These are phyloP conservation scores for Paratrypanosoma confusum DNA, from an alignment of 208 protist genomes.

Conservation along the genomic window DNA sequence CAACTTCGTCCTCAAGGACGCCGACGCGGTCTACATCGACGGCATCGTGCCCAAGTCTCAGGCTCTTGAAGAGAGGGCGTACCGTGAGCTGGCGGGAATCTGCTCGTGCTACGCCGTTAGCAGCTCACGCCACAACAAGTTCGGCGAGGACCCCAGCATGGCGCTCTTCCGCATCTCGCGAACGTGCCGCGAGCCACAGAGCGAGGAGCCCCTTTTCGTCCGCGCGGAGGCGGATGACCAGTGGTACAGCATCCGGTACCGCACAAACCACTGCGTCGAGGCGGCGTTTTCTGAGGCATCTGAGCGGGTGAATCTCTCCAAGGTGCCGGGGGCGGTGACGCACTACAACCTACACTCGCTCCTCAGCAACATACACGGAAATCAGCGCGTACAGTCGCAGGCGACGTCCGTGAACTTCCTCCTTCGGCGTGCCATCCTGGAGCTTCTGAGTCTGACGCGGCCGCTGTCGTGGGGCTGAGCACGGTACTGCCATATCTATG, in stretches of 20 bases:
- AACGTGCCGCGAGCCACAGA: constrained; percentile 16
- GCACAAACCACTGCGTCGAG: constrained; percentile 49
- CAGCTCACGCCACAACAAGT: constrained; percentile 72
- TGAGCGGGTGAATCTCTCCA: constrained; percentile 37
- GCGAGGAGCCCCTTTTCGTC: constrained; percentile 20
- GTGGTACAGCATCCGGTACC: constrained; percentile 76
- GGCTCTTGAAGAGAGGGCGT: constrained; percentile 68
- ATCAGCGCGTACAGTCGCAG: constrained; percentile 45
- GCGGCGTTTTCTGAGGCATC: constrained; percentile 42
- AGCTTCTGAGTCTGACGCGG: constrained; percentile 67
- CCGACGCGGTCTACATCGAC: constrained; percentile 57
- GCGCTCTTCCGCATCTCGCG: constrained; percentile 82
- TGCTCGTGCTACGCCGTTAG: constrained; percentile 66
- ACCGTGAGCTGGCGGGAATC: constrained; percentile 83
- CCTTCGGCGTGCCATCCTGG: constrained; percentile 62
- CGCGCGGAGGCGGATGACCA: constrained; percentile 13
- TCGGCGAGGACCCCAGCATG: constrained; percentile 78
- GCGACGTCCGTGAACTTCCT: constrained; percentile 68
- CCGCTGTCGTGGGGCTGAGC: constrained; percentile 77
- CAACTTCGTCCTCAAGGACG: constrained; percentile 75
- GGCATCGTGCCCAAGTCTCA: constrained; percentile 56
- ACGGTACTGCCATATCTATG: neutral
- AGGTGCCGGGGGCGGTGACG: constrained; percentile 41
- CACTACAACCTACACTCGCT: constrained; percentile 79
- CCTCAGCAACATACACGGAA: constrained; percentile 28